Evolutionary conservation across 331 rosid genomes (phyloP).

Genomic region (Quercus phellos): DNA sequence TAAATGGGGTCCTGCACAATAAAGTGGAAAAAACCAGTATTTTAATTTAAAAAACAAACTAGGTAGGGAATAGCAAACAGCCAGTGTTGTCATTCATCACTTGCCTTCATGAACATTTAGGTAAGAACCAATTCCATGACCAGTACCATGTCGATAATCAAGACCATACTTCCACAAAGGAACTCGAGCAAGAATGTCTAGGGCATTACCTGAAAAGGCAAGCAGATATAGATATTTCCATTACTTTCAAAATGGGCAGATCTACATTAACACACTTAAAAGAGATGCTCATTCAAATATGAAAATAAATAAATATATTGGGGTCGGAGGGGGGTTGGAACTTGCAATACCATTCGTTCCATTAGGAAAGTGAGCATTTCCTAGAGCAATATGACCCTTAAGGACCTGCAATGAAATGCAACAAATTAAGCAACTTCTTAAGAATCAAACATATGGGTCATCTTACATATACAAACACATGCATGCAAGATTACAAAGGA

Average conservation of each 20-base stretch:
- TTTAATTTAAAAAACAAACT: not conserved
- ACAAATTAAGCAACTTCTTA: slow-evolving; percentile 22
- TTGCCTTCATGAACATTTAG: slow-evolving; percentile 97
- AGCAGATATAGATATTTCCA: not conserved
- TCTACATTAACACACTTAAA: not conserved
- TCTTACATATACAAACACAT: not conserved
- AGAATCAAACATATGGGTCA: not conserved
- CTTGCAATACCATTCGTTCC: slow-evolving; percentile 75
- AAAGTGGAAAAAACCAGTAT: slow-evolving; percentile 5
- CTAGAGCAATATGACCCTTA: slow-evolving; percentile 89
- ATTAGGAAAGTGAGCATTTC: slow-evolving; percentile 90
- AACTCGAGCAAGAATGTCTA: slow-evolving; percentile 93
- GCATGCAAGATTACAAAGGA: not conserved
- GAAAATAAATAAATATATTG: not conserved
- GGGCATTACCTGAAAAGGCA: slow-evolving; percentile 54
- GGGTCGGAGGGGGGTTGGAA: not conserved
- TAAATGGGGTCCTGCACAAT: slow-evolving; percentile 78
- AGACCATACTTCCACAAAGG: slow-evolving; percentile 95
- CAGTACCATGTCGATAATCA: slow-evolving; percentile 98
- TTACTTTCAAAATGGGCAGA: slow-evolving; percentile 2
- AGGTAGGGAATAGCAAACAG: slow-evolving; percentile 11
- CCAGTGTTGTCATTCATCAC: slow-evolving; percentile 15
- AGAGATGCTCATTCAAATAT: slow-evolving; percentile 6
- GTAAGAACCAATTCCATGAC: slow-evolving; percentile 97
- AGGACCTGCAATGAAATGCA: slow-evolving; percentile 65